These are phyloP conservation scores for Boeremia lycopersici DNA, from an alignment of 2,329 filamentous ascomycete species.

Conservation along the genomic window DNA sequence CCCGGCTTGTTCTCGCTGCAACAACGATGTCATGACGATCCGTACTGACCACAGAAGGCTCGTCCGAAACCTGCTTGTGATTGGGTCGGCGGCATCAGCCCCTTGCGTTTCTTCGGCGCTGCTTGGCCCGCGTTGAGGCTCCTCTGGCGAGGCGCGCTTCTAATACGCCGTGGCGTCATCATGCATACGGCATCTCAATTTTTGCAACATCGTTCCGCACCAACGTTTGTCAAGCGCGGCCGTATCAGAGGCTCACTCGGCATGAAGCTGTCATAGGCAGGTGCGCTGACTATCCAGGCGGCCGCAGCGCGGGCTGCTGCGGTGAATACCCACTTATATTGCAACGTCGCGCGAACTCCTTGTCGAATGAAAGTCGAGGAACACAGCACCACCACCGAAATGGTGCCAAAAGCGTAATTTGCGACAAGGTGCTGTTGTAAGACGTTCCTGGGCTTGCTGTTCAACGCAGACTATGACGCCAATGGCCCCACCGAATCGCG, in stretches of 20 bases:
- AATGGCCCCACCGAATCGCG: conserved; percentile 21
- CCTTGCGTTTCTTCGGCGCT: conserved; percentile 4
- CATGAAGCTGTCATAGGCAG: conserved; percentile 24
- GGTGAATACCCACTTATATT: conserved; percentile 31
- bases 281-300: conserved; percentile 17
- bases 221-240: conserved; percentile 34
- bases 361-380: conserved; percentile 32
- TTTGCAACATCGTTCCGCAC: conserved; percentile 31
- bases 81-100: background rate
- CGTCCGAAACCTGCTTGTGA: background rate
- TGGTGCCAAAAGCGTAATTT: conserved; percentile 18
- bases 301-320: conserved; percentile 11
- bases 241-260: conserved; percentile 28
- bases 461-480: conserved; percentile 27
- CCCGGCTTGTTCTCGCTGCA: conserved; percentile 17
- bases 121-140: conserved; percentile 16
- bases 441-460: conserved; percentile 5
- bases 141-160: conserved; percentile 22
- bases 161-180: conserved; percentile 31
- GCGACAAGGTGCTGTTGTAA: conserved; percentile 14
- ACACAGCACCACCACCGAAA: conserved; percentile 26
- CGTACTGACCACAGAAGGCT: conserved; percentile 5
- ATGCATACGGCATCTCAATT: conserved; percentile 24
- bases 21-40: conserved; percentile 11
- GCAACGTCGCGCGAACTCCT: conserved; percentile 21